Conservation (phyloP, 352 stramenopile genomes). For the Globisporangium middletonii region DNA sequence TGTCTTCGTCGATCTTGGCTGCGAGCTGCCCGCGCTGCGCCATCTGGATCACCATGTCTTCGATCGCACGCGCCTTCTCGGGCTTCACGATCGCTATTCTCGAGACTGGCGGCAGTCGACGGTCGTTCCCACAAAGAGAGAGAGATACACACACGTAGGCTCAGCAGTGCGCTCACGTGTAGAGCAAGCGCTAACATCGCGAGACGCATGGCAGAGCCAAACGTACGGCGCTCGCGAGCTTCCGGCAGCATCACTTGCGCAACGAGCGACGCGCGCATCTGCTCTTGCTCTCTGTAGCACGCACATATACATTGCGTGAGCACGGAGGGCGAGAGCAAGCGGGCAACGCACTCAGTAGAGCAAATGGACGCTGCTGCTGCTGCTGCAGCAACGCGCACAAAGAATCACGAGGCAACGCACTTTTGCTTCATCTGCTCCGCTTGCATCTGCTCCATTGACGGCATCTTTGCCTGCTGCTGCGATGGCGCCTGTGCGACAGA, state of each 20-base stretch:
- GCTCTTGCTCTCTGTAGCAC: conserved; percentile 56
- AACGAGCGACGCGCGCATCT: conserved; percentile 73
- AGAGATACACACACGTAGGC: not conserved
- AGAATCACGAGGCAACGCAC: conserved; percentile 21
- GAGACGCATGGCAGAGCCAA: not conserved
- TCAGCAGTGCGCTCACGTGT: not conserved
- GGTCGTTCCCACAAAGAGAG: too few relatives aligned
- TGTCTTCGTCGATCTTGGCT: conserved; percentile 78
- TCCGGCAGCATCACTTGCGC: conserved; percentile 74
- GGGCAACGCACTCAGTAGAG: too few relatives aligned
- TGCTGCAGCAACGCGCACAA: not conserved
- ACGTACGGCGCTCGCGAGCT: conserved; percentile 75
- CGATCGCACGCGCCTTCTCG: conserved; percentile 78
- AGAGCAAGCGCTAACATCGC: not conserved
- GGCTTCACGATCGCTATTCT: conserved; percentile 88
- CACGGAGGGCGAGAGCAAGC: too few relatives aligned
- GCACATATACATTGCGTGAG: not conserved
- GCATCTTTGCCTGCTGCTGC: conserved; percentile 33
- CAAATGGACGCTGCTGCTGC: too few relatives aligned
- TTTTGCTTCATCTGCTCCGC: conserved; percentile 83
- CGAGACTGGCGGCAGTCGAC: conserved; percentile 33
- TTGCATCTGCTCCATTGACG: conserved; percentile 74
- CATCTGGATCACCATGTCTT: conserved; percentile 86
- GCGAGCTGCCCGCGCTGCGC: conserved; percentile 75
- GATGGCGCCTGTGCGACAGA: not conserved